Conservation (phyloP, 2,329 filamentous ascomycete genomes). For the Chlorencoelia australis region DNA sequence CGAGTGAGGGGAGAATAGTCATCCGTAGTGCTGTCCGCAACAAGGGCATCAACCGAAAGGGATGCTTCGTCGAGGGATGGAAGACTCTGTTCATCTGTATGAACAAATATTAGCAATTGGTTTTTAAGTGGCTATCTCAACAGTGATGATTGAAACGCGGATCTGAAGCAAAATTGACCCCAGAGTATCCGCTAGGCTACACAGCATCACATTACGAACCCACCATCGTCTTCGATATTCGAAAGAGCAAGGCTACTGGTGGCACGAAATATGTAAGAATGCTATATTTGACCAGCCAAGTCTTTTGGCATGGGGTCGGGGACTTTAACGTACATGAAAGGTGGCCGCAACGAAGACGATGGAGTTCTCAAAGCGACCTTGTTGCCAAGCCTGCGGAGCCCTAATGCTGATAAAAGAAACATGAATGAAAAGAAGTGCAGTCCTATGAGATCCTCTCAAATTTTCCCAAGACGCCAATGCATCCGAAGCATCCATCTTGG, state of each 20-base stretch:
- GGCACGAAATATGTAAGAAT: slow-evolving; percentile 33
- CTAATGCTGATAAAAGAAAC: slow-evolving; percentile 16
- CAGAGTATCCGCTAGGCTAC: slow-evolving; percentile 12
- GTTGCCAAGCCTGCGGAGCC: slow-evolving; percentile 18
- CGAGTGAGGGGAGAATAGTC: slow-evolving; percentile 11
- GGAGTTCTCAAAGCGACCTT: slow-evolving; percentile 45
- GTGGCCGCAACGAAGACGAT: slow-evolving; percentile 52
- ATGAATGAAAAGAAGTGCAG: slow-evolving; percentile 18
- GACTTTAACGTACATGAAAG: slow-evolving; percentile 57
- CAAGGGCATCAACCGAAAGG: slow-evolving; percentile 57
- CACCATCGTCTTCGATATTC: slow-evolving; percentile 49
- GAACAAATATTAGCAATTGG: slow-evolving; percentile 17
- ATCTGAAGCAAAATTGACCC: slow-evolving; percentile 32
- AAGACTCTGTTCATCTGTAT: slow-evolving; percentile 50
- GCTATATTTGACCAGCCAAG: slow-evolving; percentile 40
- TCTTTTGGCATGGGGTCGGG: slow-evolving; percentile 29
- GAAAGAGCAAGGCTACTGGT: slow-evolving; percentile 26
- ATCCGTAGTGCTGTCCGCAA: slow-evolving; percentile 41
- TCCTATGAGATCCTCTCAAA: slow-evolving; percentile 22
- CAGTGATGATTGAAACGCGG: slow-evolving; percentile 2
- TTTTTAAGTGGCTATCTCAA: background rate
- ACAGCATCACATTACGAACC: slow-evolving; percentile 41
- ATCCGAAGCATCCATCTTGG: slow-evolving; percentile 28
- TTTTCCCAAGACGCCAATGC: slow-evolving; percentile 25
- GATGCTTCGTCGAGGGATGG: slow-evolving; percentile 50